Evolutionary conservation across 2,329 filamentous ascomycete species (phyloP).

Genomic region (Aspergillus luchuensis): DNA sequence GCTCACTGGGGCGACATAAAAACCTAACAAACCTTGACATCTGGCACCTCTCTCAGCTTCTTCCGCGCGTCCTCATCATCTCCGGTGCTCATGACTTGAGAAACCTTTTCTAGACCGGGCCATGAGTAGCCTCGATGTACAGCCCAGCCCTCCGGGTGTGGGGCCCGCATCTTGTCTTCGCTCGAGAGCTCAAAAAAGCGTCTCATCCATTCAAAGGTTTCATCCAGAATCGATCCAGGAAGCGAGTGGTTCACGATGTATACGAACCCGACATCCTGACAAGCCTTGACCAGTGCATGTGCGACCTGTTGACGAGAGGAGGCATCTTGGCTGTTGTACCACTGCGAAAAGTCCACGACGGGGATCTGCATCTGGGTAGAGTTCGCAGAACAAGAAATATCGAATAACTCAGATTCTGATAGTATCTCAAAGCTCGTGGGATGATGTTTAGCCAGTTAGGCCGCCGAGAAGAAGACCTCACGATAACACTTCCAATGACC

Average conservation of each 20-base stretch:
- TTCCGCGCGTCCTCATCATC: conserved; percentile 46
- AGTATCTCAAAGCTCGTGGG: background rate
- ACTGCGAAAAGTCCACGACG: conserved; percentile 44
- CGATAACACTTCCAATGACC: background rate
- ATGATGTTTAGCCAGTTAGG: background rate
- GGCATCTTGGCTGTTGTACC: conserved; percentile 31
- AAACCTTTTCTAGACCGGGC: conserved; percentile 58
- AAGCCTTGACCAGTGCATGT: conserved; percentile 45
- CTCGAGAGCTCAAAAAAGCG: conserved; percentile 48
- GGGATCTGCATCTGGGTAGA: conserved; percentile 34
- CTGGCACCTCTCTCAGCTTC: conserved; percentile 50
- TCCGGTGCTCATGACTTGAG: conserved; percentile 46
- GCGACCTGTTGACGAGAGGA: conserved; percentile 37
- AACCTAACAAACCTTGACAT: conserved; percentile 51
- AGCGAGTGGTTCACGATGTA: conserved; percentile 54
- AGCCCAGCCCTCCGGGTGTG: conserved; percentile 51
- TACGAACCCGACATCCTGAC: conserved; percentile 50
- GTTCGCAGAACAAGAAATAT: background rate
- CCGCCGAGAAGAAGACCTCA: background rate
- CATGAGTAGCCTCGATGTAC: conserved; percentile 60
- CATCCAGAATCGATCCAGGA: conserved; percentile 38
- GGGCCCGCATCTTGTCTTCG: conserved; percentile 52
- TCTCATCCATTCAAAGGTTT: conserved; percentile 50
- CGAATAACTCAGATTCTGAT: background rate
- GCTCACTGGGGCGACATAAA: background rate